phyloP scores from a whole-genome alignment of 176 grass and related monocot genomes.

The Panicum miliaceum region DNA sequence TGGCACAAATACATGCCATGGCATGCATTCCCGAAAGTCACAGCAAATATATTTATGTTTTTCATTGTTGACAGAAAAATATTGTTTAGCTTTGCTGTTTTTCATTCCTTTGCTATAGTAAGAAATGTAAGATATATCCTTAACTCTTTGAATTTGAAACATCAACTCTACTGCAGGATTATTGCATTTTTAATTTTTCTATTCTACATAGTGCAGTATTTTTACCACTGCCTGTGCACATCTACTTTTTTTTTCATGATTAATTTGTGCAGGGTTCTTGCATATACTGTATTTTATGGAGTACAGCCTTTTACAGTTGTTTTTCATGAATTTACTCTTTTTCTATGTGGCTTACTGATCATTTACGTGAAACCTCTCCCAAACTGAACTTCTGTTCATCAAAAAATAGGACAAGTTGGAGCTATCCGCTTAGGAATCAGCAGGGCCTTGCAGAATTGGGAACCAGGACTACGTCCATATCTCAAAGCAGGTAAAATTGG shows the following conservation, averaged over 20 bases:
- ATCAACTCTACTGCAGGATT: not conserved
- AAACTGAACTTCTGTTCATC: constrained; percentile 12
- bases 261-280: not conserved
- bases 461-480: constrained; percentile 79
- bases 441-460: constrained; percentile 91
- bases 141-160: not conserved
- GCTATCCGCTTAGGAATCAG: constrained; percentile 94
- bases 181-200: not conserved
- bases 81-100: not conserved
- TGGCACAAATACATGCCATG: not conserved
- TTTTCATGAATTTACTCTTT: constrained; percentile 1
- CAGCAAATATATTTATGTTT: not conserved
- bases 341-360: not conserved
- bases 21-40: not conserved
- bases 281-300: not conserved
- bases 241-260: not conserved
- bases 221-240: not conserved
- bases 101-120: not conserved
- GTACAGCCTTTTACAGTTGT: not conserved
- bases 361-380: not conserved
- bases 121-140: not conserved
- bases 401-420: constrained; percentile 79
- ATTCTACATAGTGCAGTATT: not conserved
- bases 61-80: not conserved
- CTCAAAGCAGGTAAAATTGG: constrained; percentile 87